A percentile compares a stretch with the other conserved stretches of the same genome.
Conservation (phyloP, 345 rosid species). For the Brassica napus region DNA sequence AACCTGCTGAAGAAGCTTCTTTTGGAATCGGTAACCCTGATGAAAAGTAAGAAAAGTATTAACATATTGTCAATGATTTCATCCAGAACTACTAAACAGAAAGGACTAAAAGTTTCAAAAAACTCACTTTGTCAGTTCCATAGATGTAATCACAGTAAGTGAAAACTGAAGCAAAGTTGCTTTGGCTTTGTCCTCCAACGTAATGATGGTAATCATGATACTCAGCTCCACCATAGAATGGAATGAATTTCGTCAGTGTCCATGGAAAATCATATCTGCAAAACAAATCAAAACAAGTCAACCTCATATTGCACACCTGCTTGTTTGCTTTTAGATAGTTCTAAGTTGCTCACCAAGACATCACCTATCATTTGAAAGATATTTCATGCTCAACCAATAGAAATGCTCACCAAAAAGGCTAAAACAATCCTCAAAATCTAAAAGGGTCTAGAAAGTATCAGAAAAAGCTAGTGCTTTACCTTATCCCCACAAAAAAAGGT, state of each 20-base stretch:
- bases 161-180: slow-evolving; percentile 87
- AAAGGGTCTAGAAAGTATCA: background rate
- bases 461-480: slow-evolving; percentile 25
- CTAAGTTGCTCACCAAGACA: background rate
- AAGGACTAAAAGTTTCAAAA: background rate
- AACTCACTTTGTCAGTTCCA: slow-evolving; percentile 79
- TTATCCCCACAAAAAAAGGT: slow-evolving; percentile 23
- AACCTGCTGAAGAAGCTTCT: slow-evolving; percentile 78
- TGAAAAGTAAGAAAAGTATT: slow-evolving; percentile 11
- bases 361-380: background rate
- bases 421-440: slow-evolving; percentile 19
- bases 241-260: slow-evolving; percentile 67
- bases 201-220: slow-evolving; percentile 91
- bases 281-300: background rate
- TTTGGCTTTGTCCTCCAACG: slow-evolving; percentile 88
- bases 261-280: slow-evolving; percentile 77
- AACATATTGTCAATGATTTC: slow-evolving; percentile 19
- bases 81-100: background rate
- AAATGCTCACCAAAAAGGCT: background rate
- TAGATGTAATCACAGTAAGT: slow-evolving; percentile 84
- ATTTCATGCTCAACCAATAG: slow-evolving; percentile 5
- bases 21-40: slow-evolving; percentile 89
- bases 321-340: background rate
- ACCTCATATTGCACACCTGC: background rate
- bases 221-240: slow-evolving; percentile 88